phyloP scores from a whole-genome alignment of 2,329 filamentous ascomycete genomes.

The Colletotrichum sansevieriae region DNA sequence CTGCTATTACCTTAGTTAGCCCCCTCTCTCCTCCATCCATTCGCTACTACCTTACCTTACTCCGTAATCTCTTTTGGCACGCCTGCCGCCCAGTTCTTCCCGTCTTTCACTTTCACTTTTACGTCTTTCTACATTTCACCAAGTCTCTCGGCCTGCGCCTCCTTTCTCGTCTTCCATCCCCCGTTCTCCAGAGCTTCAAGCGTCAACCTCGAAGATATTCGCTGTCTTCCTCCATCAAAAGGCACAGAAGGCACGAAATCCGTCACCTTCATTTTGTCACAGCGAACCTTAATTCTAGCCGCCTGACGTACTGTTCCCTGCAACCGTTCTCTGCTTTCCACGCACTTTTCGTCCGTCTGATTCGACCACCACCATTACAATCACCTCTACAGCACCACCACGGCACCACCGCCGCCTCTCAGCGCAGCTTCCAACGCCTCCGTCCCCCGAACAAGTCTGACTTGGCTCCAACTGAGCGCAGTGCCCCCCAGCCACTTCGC shows the following conservation, averaged over 20 bases:
- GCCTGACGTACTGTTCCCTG: constrained; percentile 31
- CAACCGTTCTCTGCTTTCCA: constrained; percentile 32
- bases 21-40: neutral
- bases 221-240: neutral
- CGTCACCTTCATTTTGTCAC: constrained; percentile 33
- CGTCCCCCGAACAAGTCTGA: constrained; percentile 27
- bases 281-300: constrained; percentile 35
- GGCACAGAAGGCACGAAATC: neutral
- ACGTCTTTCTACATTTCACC: constrained; percentile 31
- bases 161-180: constrained; percentile 29
- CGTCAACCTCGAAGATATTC: constrained; percentile 9
- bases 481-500: constrained; percentile 37
- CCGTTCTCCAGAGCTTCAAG: neutral
- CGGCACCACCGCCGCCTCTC: constrained; percentile 10
- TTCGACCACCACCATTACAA: constrained; percentile 27
- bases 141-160: constrained; percentile 27
- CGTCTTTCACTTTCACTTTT: constrained; percentile 37
- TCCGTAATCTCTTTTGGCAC: constrained; percentile 26
- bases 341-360: constrained; percentile 37
- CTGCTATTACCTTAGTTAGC: neutral
- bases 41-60: neutral
- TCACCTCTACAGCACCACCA: neutral
- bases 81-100: constrained; percentile 18
- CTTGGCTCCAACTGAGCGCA: constrained; percentile 31
- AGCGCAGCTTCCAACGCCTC: constrained; percentile 17